Base-by-base conservation (phyloP, 129 eudicot genomes). In the Tagetes erecta region DNA sequence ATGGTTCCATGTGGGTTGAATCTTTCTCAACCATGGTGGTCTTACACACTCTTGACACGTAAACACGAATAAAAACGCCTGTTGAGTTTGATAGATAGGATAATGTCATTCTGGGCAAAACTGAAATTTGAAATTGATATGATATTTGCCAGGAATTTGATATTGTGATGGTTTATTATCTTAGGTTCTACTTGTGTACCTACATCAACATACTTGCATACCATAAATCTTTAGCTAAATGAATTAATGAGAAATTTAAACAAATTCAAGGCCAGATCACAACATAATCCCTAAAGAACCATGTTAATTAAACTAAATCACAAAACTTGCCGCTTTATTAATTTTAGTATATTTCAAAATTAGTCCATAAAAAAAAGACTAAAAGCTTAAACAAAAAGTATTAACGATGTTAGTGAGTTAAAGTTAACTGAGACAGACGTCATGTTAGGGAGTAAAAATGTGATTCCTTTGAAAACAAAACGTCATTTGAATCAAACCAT, bases 131-230 rank as follows among this genome's bases (percentile, higher is more conserved):
- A 36, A 62, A 62, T 35, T 34, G 35, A 44, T 34, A 30, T 59
- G 35, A 20, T 20, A 20, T 34, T 60, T 35, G 8, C 13, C 6
- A 60, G 66, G 20, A 9, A 36, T 12, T 36, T 62, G 30, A 34
- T 75, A 64, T 39, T 30, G 52, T 65, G 72, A 49, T 50, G 79
- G 51, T 9, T 8, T 74, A 33, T 3, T 34, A 64, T 36, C 7
- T 47, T 41, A 12, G 52, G 52, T 71, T 10, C 13, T 42, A 12
- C 44, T 8, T 20, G 27, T 71, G 53, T 39, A 1, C 76, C 47
- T 58, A 20, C 50, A 70, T 14, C 40, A 56, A 56, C 42, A 6
- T 4, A 31, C 27, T 20, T 39, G 1, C 44, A 40, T 40, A 40
- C 44, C 49, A 44, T 6, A 8, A 50, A 0, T 1, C 4, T 49